Conservation (phyloP, 2,329 filamentous ascomycete species). For the Phoma sp. region DNA sequence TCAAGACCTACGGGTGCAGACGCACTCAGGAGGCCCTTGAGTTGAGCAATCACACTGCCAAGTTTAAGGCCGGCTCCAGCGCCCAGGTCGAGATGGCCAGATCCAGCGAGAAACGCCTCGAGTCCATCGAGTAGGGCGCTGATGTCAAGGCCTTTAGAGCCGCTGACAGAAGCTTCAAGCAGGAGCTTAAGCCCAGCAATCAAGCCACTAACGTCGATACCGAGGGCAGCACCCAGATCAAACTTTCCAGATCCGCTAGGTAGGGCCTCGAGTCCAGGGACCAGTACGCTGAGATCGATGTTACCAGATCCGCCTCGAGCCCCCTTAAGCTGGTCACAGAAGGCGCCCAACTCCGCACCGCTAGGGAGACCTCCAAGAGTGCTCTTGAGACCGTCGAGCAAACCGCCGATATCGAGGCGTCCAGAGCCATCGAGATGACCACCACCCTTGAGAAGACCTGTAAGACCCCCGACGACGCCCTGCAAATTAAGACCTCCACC, state of each 20-base stretch:
- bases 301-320: slow-evolving; percentile 8
- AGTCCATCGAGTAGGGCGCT: slow-evolving; percentile 4
- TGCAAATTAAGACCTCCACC: slow-evolving; percentile 6
- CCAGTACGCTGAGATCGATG: slow-evolving; percentile 3
- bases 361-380: slow-evolving; percentile 4
- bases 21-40: slow-evolving; percentile 4
- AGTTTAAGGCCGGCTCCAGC: slow-evolving; percentile 4
- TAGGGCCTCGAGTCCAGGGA: slow-evolving; percentile 3
- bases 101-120: slow-evolving; percentile 7
- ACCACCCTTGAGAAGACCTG: neutral
- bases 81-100: slow-evolving; percentile 10
- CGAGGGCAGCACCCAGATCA: slow-evolving; percentile 10
- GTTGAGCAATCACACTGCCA: slow-evolving; percentile 2
- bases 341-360: slow-evolving; percentile 5
- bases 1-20: slow-evolving; percentile 3
- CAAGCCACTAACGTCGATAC: slow-evolving; percentile 9
- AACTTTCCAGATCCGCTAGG: slow-evolving; percentile 8
- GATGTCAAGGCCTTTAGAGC: slow-evolving; percentile 8
- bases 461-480: slow-evolving; percentile 7
- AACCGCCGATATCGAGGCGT: slow-evolving; percentile 7
- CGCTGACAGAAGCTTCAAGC: slow-evolving; percentile 1
- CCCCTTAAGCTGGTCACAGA: slow-evolving; percentile 10
- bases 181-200: slow-evolving; percentile 5
- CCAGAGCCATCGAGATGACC: slow-evolving; percentile 11
- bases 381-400: slow-evolving; percentile 10